phyloP scores from a whole-genome alignment of 257 asterid genomes.

The Craterostigma plantagineum region DNA sequence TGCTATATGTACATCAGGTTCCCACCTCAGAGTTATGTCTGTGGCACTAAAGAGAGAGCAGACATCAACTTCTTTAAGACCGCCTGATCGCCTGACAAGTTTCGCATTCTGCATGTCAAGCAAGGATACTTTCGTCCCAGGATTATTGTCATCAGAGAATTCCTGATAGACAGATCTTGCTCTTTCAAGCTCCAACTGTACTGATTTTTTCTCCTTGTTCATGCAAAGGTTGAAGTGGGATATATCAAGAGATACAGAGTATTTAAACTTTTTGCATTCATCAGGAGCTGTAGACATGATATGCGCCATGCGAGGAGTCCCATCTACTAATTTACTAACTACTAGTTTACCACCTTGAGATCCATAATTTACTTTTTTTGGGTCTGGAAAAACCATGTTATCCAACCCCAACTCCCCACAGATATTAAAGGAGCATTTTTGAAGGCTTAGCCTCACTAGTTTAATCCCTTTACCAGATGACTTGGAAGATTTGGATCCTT shows the following conservation, averaged over 20 bases:
- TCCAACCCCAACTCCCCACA: slow-evolving; percentile 76
- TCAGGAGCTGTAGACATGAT: slow-evolving; percentile 40
- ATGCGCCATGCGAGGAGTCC: slow-evolving; percentile 83
- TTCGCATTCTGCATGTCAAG: slow-evolving; percentile 96
- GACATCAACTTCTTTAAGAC: slow-evolving; percentile 74
- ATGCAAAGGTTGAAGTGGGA: slow-evolving; percentile 56
- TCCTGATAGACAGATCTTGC: slow-evolving; percentile 84
- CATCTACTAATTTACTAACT: slow-evolving; percentile 63
- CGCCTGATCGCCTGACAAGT: slow-evolving; percentile 80
- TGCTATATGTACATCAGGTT: slow-evolving; percentile 87
- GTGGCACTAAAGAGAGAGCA: slow-evolving; percentile 98
- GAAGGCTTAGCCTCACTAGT: slow-evolving; percentile 64
- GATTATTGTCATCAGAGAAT: slow-evolving; percentile 37
- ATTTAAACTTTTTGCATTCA: slow-evolving; percentile 43
- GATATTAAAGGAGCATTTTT: slow-evolving; percentile 70
- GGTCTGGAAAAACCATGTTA: slow-evolving; percentile 52
- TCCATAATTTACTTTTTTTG: slow-evolving; percentile 93
- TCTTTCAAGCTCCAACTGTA: slow-evolving; percentile 78
- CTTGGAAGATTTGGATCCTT: slow-evolving; percentile 38
- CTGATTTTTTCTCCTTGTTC: slow-evolving; percentile 81
- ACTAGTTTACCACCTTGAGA: slow-evolving; percentile 96
- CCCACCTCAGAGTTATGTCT: slow-evolving; percentile 93
- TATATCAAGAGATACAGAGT: slow-evolving; percentile 71
- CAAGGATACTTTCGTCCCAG: slow-evolving; percentile 55
- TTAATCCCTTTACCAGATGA: slow-evolving; percentile 85